These are phyloP conservation scores for Serendipita sp. DNA, from an alignment of 768 basidiomycete species.

Conservation along the genomic window DNA sequence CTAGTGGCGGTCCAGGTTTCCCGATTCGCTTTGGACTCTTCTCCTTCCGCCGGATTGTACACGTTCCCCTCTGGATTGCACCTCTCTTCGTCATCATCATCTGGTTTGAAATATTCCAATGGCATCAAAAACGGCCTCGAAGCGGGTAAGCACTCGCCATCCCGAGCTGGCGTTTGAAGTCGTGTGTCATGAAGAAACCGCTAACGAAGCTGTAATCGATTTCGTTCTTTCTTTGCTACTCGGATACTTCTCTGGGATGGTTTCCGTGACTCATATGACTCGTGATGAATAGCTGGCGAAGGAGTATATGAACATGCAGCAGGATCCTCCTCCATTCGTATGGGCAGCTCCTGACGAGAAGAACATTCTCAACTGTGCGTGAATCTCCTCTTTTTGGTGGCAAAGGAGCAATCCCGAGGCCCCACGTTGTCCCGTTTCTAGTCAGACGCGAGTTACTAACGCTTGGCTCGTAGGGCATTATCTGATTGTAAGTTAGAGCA, in stretches of 20 bases:
- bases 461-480: slow-evolving; percentile 61
- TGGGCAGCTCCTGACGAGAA: slow-evolving; percentile 95
- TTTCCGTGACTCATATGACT: neutral
- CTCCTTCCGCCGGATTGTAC: too few relatives aligned
- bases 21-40: too few relatives aligned
- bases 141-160: neutral
- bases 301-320: slow-evolving; percentile 87
- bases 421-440: neutral
- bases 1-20: too few relatives aligned
- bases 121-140: slow-evolving; percentile 2
- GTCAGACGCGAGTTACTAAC: neutral
- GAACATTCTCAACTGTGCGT: slow-evolving; percentile 88
- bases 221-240: neutral
- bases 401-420: neutral
- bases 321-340: slow-evolving; percentile 85
- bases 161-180: neutral
- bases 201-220: neutral
- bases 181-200: neutral
- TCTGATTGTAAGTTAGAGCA: slow-evolving; percentile 53
- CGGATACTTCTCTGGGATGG: neutral
- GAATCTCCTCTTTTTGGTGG: neutral
- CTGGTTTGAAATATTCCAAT: neutral
- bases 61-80: too few relatives aligned
- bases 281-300: slow-evolving; percentile 47
- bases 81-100: too few relatives aligned